Base-by-base conservation (phyloP, 106 monocot genomes). In the Apostasia ramifera region DNA sequence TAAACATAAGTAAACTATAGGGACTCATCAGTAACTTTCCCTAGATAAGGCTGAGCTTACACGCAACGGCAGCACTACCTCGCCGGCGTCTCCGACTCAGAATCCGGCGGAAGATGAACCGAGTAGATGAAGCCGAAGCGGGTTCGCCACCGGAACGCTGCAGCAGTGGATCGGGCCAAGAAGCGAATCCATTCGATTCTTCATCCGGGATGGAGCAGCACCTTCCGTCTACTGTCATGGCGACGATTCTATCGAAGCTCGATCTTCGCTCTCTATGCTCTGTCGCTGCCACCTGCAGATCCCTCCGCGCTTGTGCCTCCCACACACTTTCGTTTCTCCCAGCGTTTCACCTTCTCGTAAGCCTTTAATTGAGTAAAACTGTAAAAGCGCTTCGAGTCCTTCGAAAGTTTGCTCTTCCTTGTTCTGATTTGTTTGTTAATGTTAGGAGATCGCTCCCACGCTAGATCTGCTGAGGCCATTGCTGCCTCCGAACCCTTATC, bases 181-280 rank as follows among this genome's bases (percentile, higher is more conserved):
- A 26, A 26, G 26, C 26, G 26, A 26, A 26, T 26, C 26, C 26
- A 26, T 26, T 26, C 26, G 65, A 65, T 65, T 4, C 48, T 7
- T 47, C 48, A 48, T 8, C 37, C 8, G 65, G 48, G 26, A 65
- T 65, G 65, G 65, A 65, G 5, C 37, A 65, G 13, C 37, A 48
- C 59, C 89, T 92, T 8, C 97, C 97, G 9, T 71, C 83, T 8
- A 59, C 89, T 14, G 72, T 98, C 42, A 66, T 90, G 13, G 82
- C 75, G 11, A 83, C 92, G 53, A 81, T 98, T 70, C 83, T 98
- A 50, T 79, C 81, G 40, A 66, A 77, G 58, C 90, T 97, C 63
- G 97, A 98, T 66, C 66, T 81, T 44, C 80, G 80, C 60, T 98
- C 92, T 46, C 82, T 98, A 74, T 84, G 85, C 76, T 75, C 80